Percentiles rank a stretch among this genome's conserved stretches.
Conservation (phyloP, 2,329 filamentous ascomycete genomes). For the Colletotrichum brevisporum region DNA sequence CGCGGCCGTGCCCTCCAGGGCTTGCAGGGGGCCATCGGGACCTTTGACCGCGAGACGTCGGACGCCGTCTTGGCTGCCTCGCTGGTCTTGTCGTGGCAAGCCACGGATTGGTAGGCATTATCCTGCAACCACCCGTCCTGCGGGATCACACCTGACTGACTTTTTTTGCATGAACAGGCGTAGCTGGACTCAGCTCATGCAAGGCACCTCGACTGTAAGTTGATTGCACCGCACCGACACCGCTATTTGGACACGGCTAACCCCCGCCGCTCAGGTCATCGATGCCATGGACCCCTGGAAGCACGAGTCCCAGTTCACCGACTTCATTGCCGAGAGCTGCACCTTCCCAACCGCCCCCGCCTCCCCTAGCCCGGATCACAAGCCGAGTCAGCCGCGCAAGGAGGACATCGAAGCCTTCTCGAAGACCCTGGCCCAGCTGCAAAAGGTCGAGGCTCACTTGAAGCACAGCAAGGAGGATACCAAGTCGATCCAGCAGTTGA, state of each 20-base stretch:
- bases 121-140: slow-evolving; percentile 47
- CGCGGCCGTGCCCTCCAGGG: slow-evolving; percentile 88
- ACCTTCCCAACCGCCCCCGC: slow-evolving; percentile 77
- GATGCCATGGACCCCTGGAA: slow-evolving; percentile 94
- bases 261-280: slow-evolving; percentile 69
- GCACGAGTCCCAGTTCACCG: slow-evolving; percentile 87
- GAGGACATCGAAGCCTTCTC: slow-evolving; percentile 80
- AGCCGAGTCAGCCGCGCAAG: slow-evolving; percentile 73
- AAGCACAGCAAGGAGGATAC: slow-evolving; percentile 79
- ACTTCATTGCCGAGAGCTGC: slow-evolving; percentile 85
- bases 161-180: slow-evolving; percentile 70
- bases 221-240: background rate
- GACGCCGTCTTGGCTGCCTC: slow-evolving; percentile 94
- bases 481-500: slow-evolving; percentile 77
- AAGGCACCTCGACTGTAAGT: slow-evolving; percentile 89
- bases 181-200: slow-evolving; percentile 93
- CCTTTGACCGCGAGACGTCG: slow-evolving; percentile 87
- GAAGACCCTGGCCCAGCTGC: slow-evolving; percentile 75
- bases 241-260: slow-evolving; percentile 13
- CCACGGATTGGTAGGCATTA: slow-evolving; percentile 88
- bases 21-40: slow-evolving; percentile 86
- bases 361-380: slow-evolving; percentile 73
- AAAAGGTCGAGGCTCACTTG: slow-evolving; percentile 77
- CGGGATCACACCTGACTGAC: slow-evolving; percentile 51
- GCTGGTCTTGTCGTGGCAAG: slow-evolving; percentile 94